These are phyloP conservation scores for Trichoderma asperellum DNA, from an alignment of 2,329 filamentous ascomycete species.

Conservation along the genomic window DNA sequence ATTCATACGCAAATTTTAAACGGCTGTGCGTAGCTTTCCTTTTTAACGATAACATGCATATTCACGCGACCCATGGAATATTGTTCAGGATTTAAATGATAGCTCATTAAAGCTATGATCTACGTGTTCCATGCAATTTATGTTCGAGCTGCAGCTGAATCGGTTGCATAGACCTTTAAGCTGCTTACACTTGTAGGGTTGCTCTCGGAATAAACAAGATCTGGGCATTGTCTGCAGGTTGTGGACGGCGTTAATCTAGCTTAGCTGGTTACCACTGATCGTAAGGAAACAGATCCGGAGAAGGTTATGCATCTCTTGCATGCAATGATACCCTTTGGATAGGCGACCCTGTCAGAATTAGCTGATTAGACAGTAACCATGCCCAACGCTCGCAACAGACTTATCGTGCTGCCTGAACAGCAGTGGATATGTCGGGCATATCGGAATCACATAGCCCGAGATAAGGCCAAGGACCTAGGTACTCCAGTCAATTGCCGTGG, in stretches of 20 bases:
- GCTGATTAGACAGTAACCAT: neutral
- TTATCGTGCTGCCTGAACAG: neutral
- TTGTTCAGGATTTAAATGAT: neutral
- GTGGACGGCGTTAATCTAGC: neutral
- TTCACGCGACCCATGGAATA: neutral
- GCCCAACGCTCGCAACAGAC: neutral
- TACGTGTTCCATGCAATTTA: neutral
- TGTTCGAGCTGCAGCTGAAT: neutral
- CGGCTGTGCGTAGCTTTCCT: no score
- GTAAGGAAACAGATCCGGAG: neutral
- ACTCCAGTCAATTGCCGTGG: neutral
- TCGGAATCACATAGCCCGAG: neutral
- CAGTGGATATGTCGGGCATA: constrained; percentile 3
- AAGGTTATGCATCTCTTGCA: neutral
- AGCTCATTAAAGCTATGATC: neutral
- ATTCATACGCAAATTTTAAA: no score
- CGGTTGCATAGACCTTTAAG: neutral
- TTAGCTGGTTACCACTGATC: neutral
- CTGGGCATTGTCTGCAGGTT: neutral
- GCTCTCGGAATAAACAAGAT: neutral
- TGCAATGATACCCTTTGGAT: neutral
- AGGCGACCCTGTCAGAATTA: neutral
- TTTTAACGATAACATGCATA: neutral
- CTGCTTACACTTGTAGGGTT: neutral
- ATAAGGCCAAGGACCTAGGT: neutral